phyloP scores from a whole-genome alignment of 2,329 filamentous ascomycete species.

The Penicillium sp. region DNA sequence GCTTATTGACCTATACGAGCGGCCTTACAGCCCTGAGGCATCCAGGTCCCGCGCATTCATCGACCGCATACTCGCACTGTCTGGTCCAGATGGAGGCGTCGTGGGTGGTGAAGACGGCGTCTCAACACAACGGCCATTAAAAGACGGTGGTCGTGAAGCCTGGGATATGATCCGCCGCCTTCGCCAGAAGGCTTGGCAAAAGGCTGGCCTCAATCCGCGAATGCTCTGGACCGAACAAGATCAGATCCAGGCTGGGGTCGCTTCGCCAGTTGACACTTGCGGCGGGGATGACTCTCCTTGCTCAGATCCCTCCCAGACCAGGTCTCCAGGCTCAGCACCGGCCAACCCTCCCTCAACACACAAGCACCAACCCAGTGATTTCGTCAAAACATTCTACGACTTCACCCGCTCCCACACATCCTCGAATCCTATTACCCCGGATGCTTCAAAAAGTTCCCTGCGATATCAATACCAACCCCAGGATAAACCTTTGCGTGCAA shows the following conservation, averaged over 20 bases:
- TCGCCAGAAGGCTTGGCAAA: conserved; percentile 49
- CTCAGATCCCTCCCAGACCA: conserved; percentile 6
- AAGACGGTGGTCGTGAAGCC: conserved; percentile 49
- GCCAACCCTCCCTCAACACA: not conserved
- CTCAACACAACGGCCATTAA: conserved; percentile 43
- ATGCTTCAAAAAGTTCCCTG: conserved; percentile 20
- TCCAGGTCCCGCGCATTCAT: conserved; percentile 46
- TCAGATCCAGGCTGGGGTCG: conserved; percentile 40
- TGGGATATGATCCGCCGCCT: conserved; percentile 50
- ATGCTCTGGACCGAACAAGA: conserved; percentile 48
- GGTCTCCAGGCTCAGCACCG: conserved; percentile 3
- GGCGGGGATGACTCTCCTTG: conserved; percentile 10
- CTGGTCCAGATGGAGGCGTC: conserved; percentile 45
- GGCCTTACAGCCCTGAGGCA: conserved; percentile 46
- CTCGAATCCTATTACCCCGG: conserved; percentile 19
- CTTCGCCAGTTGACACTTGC: conserved; percentile 17
- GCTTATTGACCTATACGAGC: conserved; percentile 49
- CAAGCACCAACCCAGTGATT: conserved; percentile 28
- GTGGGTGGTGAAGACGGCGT: conserved; percentile 47
- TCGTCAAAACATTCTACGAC: conserved; percentile 35
- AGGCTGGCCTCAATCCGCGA: conserved; percentile 46
- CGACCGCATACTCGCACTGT: conserved; percentile 47
- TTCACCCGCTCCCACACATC: conserved; percentile 34
- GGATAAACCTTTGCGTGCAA: conserved; percentile 6
- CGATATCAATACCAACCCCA: conserved; percentile 23